Percentiles rank a stretch among this genome's conserved stretches.
Conservation (phyloP, 495 filamentous ascomycete species). For the Xylaria curta region DNA sequence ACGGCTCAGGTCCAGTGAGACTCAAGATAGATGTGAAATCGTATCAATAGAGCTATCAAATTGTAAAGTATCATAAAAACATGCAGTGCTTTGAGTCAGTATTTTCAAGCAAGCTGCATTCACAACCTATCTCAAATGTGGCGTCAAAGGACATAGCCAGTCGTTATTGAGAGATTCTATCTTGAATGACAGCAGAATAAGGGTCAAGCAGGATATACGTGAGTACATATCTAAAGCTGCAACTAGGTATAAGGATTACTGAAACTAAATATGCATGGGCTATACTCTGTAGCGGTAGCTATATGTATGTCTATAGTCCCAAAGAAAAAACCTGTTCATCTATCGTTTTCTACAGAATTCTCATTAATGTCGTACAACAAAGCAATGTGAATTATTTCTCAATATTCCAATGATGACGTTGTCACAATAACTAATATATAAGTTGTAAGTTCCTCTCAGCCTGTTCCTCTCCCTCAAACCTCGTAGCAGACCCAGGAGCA, state of each 20-base stretch:
- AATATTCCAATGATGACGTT: not conserved
- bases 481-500: not conserved
- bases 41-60: not conserved
- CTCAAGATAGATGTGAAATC: not conserved
- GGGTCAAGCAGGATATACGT: not conserved
- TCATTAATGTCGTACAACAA: not conserved
- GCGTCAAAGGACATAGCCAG: not conserved
- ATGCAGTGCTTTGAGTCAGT: not conserved
- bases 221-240: not conserved
- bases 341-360: not conserved
- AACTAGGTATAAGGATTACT: not conserved
- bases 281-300: not conserved
- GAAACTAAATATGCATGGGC: not conserved
- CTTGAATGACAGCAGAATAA: not conserved
- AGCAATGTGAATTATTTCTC: not conserved
- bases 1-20: not conserved
- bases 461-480: not conserved
- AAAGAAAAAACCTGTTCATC: not conserved
- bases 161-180: not conserved
- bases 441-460: not conserved
- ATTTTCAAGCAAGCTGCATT: not conserved
- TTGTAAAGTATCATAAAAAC: not conserved
- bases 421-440: not conserved
- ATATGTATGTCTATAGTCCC: not conserved
- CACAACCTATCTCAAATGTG: not conserved